phyloP scores from a whole-genome alignment of 2,329 filamentous ascomycete genomes.

The Pestalotiopsis sp. region DNA sequence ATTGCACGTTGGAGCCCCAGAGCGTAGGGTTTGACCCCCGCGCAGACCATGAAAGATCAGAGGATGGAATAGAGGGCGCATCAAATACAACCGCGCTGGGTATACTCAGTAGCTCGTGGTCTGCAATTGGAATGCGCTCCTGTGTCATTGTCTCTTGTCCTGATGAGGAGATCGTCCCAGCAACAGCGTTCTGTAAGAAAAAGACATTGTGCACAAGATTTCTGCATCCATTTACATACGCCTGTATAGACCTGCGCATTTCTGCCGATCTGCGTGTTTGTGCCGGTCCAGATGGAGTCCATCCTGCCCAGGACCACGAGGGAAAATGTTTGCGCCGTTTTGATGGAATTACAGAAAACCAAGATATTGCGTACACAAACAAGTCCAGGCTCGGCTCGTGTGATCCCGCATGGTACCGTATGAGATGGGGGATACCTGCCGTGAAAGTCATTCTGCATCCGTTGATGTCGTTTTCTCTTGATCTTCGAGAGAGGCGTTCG shows the following conservation, averaged over 20 bases:
- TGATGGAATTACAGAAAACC: neutral
- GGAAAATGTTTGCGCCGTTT: neutral
- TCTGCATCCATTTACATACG: too few species aligned
- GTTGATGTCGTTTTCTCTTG: too few species aligned
- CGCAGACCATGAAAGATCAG: neutral
- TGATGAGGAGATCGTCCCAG: too few species aligned
- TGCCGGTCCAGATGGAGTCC: too few species aligned
- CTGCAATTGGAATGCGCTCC: neutral
- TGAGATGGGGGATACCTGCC: neutral
- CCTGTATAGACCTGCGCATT: too few species aligned
- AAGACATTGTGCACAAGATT: neutral
- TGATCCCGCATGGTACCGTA: neutral
- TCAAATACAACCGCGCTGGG: neutral
- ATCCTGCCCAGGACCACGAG: neutral
- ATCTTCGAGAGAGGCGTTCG: neutral
- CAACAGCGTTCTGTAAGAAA: neutral
- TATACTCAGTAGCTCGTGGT: neutral
- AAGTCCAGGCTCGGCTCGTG: neutral
- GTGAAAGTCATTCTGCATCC: neutral
- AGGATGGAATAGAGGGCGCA: neutral
- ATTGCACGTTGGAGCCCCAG: neutral
- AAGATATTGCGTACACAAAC: neutral
- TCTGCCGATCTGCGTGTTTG: too few species aligned
- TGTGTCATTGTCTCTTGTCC: too few species aligned
- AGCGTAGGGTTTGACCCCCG: neutral